phyloP scores from a whole-genome alignment of 2,329 filamentous ascomycete species.

The Periglandula ipomoeae region DNA sequence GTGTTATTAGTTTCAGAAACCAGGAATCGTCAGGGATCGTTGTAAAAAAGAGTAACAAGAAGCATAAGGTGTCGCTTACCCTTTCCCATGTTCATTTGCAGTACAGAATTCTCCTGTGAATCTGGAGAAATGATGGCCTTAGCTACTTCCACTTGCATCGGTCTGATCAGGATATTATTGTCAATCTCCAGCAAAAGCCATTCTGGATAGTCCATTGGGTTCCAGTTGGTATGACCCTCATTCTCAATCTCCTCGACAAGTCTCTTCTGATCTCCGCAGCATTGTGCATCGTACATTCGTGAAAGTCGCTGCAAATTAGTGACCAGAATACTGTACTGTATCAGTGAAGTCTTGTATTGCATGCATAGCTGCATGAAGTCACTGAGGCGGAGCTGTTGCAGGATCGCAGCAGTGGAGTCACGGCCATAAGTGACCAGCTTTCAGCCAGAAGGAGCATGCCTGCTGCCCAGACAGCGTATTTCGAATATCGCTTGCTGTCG shows the following conservation, averaged over 20 bases:
- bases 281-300: constrained; percentile 22
- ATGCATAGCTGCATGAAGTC: constrained; percentile 18
- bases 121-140: constrained; percentile 38
- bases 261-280: background rate
- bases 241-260: constrained; percentile 10
- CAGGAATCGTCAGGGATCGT: no score
- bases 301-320: constrained; percentile 35
- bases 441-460: constrained; percentile 27
- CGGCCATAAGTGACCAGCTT: constrained; percentile 34
- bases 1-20: constrained; percentile 28
- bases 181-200: constrained; percentile 56
- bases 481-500: background rate
- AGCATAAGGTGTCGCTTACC: constrained; percentile 56
- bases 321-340: constrained; percentile 33
- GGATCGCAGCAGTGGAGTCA: constrained; percentile 31
- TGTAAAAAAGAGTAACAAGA: no score
- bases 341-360: constrained; percentile 29
- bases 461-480: background rate
- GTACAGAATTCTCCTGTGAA: constrained; percentile 34
- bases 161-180: constrained; percentile 47
- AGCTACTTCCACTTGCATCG: constrained; percentile 48
- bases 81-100: constrained; percentile 62
- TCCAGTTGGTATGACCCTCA: constrained; percentile 34
- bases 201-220: constrained; percentile 39
- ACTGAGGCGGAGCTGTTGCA: constrained; percentile 33